Evolutionary conservation across 176 grass and related monocot species (phyloP), one percentile per base, ranked within the genome.

Genomic region (Aegilops tauschii): DNA sequence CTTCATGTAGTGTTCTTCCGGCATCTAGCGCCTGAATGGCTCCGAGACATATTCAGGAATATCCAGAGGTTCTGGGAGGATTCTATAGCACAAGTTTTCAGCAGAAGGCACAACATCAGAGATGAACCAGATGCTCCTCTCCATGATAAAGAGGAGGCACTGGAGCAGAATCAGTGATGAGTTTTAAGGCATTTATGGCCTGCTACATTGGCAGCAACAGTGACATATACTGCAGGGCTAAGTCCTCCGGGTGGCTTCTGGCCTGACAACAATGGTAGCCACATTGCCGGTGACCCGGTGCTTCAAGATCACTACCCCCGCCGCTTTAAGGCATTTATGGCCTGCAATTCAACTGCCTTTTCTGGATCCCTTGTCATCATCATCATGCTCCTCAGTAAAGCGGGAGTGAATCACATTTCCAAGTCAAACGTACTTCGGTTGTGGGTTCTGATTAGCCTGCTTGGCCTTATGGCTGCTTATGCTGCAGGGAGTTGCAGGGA

Each of bases 401-500:
- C 87, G 0, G 74, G 80, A 13, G 73, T 29, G 12, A 21, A 78
- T 83, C 81, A 63, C 2, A 65, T 72, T 77, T 64, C 35, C 27
- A 37, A 27, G 64, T 88, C 87, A 7, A 88, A 83, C 8, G 73
- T 65, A 34, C 65, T 88, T 76, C 81, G 74, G 12, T 9, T 88
- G 14, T 88, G 87, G 12, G 64, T 79, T 40, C 54, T 84, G 49
- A 11, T 83, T 16, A 88, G 80, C 80, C 74, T 84, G 7, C 71
- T 83, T 16, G 80, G 73, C 36, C 80, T 88, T 35, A 83, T 83
- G 80, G 73, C 47, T 35, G 73, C 87, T 36, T 83, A 78, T 83
- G 80, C 80, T 78, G 80, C 86, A 47, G 86, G 86, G 12, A 88
- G 80, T 14, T 88, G 80, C 73, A 78, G 87, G 73, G 72, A 83